A percentile compares a stretch with the other conserved stretches of the same genome.
Evolutionary conservation across 2,329 filamentous ascomycete genomes (phyloP).

Genomic region (Aspergillus pseudoterreus): DNA sequence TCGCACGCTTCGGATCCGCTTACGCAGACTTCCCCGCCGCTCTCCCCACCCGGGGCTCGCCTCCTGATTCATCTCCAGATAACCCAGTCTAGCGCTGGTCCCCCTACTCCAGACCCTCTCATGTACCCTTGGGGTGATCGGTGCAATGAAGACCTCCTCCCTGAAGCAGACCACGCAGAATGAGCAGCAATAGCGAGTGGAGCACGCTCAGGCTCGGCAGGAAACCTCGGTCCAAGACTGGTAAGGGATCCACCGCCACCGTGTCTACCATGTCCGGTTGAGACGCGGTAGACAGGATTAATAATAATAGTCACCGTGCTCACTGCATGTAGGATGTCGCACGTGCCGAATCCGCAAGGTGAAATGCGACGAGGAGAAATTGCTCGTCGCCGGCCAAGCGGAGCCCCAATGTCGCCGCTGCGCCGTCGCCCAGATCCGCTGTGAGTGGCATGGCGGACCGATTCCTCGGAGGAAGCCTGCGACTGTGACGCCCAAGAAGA

Average conservation of each 20-base stretch:
- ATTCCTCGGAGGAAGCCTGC: constrained; percentile 14
- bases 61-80: neutral
- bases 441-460: constrained; percentile 24
- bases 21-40: neutral
- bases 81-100: neutral
- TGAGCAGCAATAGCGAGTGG: neutral
- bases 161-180: neutral
- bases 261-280: neutral
- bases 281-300: neutral
- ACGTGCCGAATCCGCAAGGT: constrained; percentile 29
- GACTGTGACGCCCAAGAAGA: constrained; percentile 1
- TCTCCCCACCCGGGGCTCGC: neutral
- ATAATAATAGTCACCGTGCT: neutral
- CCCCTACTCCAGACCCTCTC: neutral
- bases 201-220: constrained; percentile 19
- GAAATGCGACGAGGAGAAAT: constrained; percentile 29
- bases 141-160: neutral
- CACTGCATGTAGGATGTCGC: constrained; percentile 18
- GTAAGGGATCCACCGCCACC: constrained; percentile 16
- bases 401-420: constrained; percentile 25
- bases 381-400: constrained; percentile 10
- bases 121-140: neutral
- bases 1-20: neutral
- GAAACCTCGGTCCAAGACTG: constrained; percentile 24
- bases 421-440: constrained; percentile 17